Evolutionary conservation across 2,329 filamentous ascomycete genomes (phyloP), one percentile per base, ranked within the genome.

Genomic region (Scolecobasidium constrictum): DNA sequence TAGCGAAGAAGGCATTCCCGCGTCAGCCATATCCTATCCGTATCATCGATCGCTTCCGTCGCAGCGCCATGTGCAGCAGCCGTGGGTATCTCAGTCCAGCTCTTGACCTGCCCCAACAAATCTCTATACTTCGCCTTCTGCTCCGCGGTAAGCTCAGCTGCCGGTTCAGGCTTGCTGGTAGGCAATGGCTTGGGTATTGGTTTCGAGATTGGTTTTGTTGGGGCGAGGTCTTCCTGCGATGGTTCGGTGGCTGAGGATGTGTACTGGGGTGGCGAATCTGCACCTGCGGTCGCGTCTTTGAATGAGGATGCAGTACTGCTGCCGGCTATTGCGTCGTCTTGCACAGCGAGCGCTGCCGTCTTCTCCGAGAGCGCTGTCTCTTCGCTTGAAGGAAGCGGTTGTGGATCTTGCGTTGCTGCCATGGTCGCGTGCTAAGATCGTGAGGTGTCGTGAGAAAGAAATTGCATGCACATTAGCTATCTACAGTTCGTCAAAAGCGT

Each of bases 1-100:
- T 94, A 98, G 52, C 92, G 83, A 33, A 95, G 72, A 13, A 98
- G 73, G 58, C 90, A 96, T 60, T 98, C 92, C 50, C 80, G 78
- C 11, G 88, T 94, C 51, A 98, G 73, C 79, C 86, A 98, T 66
- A 92, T 78, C 56, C 78, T 82, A 65, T 98, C 92, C 40, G 70
- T 66, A 46, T 94, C 86, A 40, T 77, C 79, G 46, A 96, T 65
- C 2, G 85, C 78, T 2, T 76, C 72, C 47, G 68, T 67, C 7
- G 70, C 62, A 9, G 74, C 65, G 43, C 67, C 68, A 48, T 75
- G 81, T 42, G 75, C 73, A 5, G 71, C 69, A 16, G 78, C 77
- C 33, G 75, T 75, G 23, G 77, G 78, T 19, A 94, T 65, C 7
- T 78, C 77, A 11, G 73, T 77, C 83, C 87, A 93, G 52, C 67